A percentile compares a stretch with the other conserved stretches of the same genome.
phyloP scores from a whole-genome alignment of 176 grass and related monocot genomes.

The Pontederia crassipes region DNA sequence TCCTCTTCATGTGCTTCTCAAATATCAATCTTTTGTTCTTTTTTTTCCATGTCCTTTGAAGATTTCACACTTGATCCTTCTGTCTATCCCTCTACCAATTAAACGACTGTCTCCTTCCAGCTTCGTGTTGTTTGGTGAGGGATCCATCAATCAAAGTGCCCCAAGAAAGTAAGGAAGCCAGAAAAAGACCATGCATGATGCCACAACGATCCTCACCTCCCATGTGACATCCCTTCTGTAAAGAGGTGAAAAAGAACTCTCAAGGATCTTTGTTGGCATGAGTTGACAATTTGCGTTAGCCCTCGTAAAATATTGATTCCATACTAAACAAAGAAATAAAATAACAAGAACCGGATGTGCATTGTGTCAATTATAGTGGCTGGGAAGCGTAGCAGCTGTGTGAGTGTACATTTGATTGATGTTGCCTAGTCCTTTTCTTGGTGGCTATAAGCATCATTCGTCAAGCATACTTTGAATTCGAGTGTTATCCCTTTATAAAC shows the following conservation, averaged over 20 bases:
- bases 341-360: no score
- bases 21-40: neutral
- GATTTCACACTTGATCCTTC: neutral
- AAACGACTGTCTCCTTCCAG: neutral
- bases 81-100: neutral
- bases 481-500: no score
- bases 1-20: no score
- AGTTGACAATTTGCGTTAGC: constrained; percentile 51
- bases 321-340: neutral
- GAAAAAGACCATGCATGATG: constrained; percentile 23
- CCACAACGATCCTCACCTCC: constrained; percentile 38
- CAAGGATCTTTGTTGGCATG: constrained; percentile 33
- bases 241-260: constrained; percentile 29
- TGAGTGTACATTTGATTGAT: no score
- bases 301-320: constrained; percentile 23
- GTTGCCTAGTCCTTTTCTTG: no score
- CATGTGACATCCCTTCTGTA: constrained; percentile 84
- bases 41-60: neutral
- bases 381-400: no score
- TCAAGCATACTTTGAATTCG: no score
- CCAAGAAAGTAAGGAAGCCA: constrained; percentile 9
- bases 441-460: no score
- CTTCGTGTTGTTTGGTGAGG: constrained; percentile 43
- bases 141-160: constrained; percentile 60
- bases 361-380: no score